Base-by-base conservation (phyloP, 495 filamentous ascomycete species). In the Podospora fimiseda region DNA sequence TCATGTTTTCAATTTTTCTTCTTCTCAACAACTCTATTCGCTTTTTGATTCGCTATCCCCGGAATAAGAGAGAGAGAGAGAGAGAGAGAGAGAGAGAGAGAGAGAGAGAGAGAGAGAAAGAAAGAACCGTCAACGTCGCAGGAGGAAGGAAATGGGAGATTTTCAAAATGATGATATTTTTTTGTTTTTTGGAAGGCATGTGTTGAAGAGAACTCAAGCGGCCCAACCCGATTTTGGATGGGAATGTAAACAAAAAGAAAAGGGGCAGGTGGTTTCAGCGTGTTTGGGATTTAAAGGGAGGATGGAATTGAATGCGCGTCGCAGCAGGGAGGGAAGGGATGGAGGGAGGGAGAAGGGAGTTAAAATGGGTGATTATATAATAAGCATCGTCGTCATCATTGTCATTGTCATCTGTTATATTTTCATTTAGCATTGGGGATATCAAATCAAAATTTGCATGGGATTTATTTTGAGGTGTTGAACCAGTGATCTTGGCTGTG, bases 1-100 rank as follows among this genome's bases (percentile, higher is more conserved):
- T 62, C 44, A 52, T 62, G 43, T 62, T 52, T 48, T 47, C 39
- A 30, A 40, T 45, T 39, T 51, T 51, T 51, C 21, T 15, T 9
- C 13, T 20, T 56, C 24, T 24, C 24, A 43, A n/a, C n/a, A n/a
- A n/a, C n/a, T n/a, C n/a, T n/a, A n/a, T n/a, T n/a, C n/a, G n/a
- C n/a, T n/a, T n/a, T n/a, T n/a, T n/a, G n/a, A n/a, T n/a, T n/a
- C n/a, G n/a, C n/a, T n/a, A n/a, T n/a, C n/a, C n/a, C n/a, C n/a
- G n/a, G n/a, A n/a, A n/a, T n/a, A n/a, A n/a, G n/a, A n/a, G n/a
- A n/a, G n/a, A n/a, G n/a, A n/a, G n/a, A n/a, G n/a, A n/a, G n/a
- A n/a, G n/a, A n/a, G n/a, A n/a, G n/a, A n/a, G n/a, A n/a, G n/a
- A n/a, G n/a, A n/a, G n/a, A n/a, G n/a, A n/a, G n/a, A n/a, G n/a